Conservation (phyloP, 768 basidiomycete species). For the Boletus bicolor region DNA sequence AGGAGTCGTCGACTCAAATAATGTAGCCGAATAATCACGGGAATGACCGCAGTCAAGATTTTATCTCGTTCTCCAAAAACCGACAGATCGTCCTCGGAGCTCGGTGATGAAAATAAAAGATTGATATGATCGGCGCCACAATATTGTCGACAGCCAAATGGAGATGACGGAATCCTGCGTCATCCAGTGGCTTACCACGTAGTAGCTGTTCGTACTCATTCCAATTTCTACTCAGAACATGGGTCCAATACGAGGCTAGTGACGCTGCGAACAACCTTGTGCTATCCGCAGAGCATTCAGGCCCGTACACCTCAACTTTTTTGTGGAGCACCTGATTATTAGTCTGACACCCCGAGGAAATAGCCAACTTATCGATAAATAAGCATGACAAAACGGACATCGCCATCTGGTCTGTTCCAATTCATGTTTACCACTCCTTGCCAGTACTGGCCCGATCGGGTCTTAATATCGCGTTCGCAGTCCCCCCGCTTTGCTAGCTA, state of each 20-base stretch:
- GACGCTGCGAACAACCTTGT: neutral
- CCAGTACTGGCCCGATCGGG: neutral
- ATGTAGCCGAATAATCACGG: conserved; percentile 6
- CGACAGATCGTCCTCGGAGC: conserved; percentile 10
- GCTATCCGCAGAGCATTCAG: neutral
- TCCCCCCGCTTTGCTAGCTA: neutral
- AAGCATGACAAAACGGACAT: neutral
- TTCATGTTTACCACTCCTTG: neutral
- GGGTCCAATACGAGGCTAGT: neutral
- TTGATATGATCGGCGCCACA: neutral
- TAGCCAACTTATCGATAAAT: neutral
- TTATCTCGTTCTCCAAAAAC: neutral
- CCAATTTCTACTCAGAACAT: neutral
- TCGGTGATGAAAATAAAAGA: neutral
- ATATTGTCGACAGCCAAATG: neutral
- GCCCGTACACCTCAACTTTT: neutral
- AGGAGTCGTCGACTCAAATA: conserved; percentile 4
- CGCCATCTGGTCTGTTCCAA: neutral
- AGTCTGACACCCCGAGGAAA: neutral
- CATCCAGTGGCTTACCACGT: neutral
- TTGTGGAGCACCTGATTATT: neutral
- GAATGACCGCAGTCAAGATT: neutral
- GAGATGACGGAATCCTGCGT: neutral
- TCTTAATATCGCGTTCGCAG: neutral
- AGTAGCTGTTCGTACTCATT: neutral